These are phyloP conservation scores for Alternaria brassicae DNA, from an alignment of 2,329 filamentous ascomycete genomes.

Conservation along the genomic window DNA sequence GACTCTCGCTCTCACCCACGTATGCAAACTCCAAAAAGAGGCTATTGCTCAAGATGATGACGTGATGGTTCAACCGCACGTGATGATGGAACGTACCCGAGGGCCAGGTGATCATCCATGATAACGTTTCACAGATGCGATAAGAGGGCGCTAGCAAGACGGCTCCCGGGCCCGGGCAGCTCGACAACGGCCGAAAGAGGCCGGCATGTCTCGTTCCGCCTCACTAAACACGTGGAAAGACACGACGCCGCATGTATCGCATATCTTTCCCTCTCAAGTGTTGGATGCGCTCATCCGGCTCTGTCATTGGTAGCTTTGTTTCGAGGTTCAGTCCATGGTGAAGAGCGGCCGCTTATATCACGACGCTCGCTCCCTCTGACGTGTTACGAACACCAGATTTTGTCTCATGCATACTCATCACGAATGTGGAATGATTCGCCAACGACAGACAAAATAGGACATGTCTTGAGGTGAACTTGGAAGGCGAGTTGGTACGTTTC, in stretches of 20 bases:
- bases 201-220: constrained; percentile 1
- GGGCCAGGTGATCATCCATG: constrained; percentile 9
- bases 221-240: not conserved
- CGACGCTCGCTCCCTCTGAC: not conserved
- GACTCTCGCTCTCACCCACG: not conserved
- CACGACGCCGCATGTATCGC: not conserved
- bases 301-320: not conserved
- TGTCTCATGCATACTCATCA: not conserved
- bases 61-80: constrained; percentile 9
- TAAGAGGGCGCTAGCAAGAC: not conserved
- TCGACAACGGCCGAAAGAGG: constrained; percentile 4
- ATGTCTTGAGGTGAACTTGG: not conserved
- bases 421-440: not conserved
- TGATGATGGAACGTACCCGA: not conserved
- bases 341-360: not conserved
- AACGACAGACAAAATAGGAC: not conserved
- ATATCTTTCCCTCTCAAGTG: not conserved
- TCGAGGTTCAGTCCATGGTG: no score
- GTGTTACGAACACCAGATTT: not conserved
- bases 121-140: constrained; percentile 9
- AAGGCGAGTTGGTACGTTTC: not conserved
- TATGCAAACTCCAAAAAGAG: not conserved
- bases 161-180: not conserved
- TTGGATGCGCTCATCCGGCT: not conserved
- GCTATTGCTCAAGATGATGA: constrained; percentile 6